Conservation (phyloP, 2,329 filamentous ascomycete species). For the Sclerotinia borealis region DNA sequence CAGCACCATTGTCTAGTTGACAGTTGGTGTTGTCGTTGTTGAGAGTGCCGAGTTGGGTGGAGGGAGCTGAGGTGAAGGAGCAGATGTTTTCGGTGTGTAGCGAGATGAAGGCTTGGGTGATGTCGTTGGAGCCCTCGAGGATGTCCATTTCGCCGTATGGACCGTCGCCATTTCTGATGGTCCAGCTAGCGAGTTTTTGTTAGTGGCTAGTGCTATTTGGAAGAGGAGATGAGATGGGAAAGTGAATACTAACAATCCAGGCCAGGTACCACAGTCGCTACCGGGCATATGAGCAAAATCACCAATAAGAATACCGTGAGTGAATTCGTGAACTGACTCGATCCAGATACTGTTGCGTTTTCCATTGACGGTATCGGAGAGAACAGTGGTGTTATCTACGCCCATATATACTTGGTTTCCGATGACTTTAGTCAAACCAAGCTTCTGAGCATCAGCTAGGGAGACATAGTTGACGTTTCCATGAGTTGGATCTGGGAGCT, state of each 20-base stretch:
- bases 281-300: constrained; percentile 69
- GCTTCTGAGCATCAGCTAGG: constrained; percentile 42
- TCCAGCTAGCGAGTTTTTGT: constrained; percentile 18
- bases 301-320: constrained; percentile 61
- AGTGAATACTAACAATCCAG: constrained; percentile 46
- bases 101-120: constrained; percentile 16
- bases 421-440: constrained; percentile 51
- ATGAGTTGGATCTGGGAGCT: constrained; percentile 22
- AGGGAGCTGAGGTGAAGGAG: constrained; percentile 17
- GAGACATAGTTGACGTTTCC: constrained; percentile 34
- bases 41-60: constrained; percentile 17
- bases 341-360: constrained; percentile 57
- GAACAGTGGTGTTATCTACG: constrained; percentile 22
- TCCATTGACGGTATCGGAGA: constrained; percentile 31
- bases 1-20: constrained; percentile 35
- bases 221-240: constrained; percentile 2
- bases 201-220: not conserved
- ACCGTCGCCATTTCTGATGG: constrained; percentile 18
- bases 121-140: constrained; percentile 54
- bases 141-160: constrained; percentile 29
- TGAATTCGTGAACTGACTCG: constrained; percentile 56
- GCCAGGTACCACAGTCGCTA: constrained; percentile 69
- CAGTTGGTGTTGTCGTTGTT: constrained; percentile 36
- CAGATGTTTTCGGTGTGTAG: constrained; percentile 20
- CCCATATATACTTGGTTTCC: constrained; percentile 52